These are phyloP conservation scores for Rhizophlyctis rosea DNA, from an alignment of 192 early-diverging fungal genomes.

Conservation along the genomic window DNA sequence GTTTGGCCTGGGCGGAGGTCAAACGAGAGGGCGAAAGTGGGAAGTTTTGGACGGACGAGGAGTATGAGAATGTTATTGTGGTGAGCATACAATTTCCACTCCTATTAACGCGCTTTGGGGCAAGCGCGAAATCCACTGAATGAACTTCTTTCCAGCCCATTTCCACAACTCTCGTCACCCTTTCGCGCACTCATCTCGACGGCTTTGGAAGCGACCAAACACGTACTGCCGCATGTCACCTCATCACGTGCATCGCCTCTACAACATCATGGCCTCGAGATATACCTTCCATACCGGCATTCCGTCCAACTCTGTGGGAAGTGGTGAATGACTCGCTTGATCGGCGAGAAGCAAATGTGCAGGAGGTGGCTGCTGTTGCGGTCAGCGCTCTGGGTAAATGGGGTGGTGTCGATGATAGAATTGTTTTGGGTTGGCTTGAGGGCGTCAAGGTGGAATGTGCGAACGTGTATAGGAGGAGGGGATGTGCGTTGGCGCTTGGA, in stretches of 20 bases:
- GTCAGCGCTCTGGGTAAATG: slow-evolving; percentile 1
- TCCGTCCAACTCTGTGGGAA: slow-evolving; percentile 30
- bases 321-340: slow-evolving; percentile 54
- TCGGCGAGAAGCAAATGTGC: slow-evolving; percentile 65
- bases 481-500: slow-evolving; percentile 65
- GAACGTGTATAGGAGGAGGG: slow-evolving; percentile 52
- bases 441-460: slow-evolving; percentile 22
- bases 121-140: too few relatives aligned
- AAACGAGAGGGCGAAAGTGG: neutral
- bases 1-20: slow-evolving; percentile 36
- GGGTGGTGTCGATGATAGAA: neutral
- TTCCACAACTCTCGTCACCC: slow-evolving; percentile 19
- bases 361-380: slow-evolving; percentile 33
- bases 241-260: slow-evolving; percentile 43
- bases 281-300: neutral
- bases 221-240: slow-evolving; percentile 40
- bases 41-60: slow-evolving; percentile 17
- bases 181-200: slow-evolving; percentile 41
- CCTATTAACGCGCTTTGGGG: too few relatives aligned
- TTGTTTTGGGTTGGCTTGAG: slow-evolving; percentile 30
- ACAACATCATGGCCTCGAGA: slow-evolving; percentile 21
- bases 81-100: too few relatives aligned
- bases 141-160: too few relatives aligned
- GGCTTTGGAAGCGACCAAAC: slow-evolving; percentile 59
- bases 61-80: too few relatives aligned